Percentiles rank a stretch among this genome's conserved stretches.
phyloP scores from a whole-genome alignment of 768 basidiomycete species.

The Boletus coccyginus region DNA sequence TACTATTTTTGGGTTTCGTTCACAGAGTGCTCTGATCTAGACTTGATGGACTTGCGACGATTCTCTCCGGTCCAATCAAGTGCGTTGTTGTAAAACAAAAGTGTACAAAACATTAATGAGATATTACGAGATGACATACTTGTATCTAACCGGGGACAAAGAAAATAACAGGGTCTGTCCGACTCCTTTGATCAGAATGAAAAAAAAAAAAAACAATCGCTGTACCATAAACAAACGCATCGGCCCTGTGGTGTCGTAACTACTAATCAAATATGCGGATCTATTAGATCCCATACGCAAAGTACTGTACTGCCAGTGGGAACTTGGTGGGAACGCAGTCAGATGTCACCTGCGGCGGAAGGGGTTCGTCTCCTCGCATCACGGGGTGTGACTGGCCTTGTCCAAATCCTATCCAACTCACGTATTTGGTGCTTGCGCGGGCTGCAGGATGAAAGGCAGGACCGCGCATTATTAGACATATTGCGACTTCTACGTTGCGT shows the following conservation, averaged over 20 bases:
- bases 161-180: constrained; percentile 11
- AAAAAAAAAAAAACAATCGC: not conserved
- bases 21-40: not conserved
- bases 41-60: not conserved
- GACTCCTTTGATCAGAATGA: constrained; percentile 8
- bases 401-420: constrained; percentile 24
- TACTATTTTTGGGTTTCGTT: constrained; percentile 16
- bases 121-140: constrained; percentile 2
- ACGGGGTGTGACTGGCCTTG: constrained; percentile 20
- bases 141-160: constrained; percentile 5
- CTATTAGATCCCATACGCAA: constrained; percentile 7
- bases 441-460: constrained; percentile 16
- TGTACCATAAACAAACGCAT: constrained; percentile 2
- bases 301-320: not conserved
- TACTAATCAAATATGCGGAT: constrained; percentile 11
- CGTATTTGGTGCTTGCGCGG: constrained; percentile 18
- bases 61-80: not conserved
- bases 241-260: constrained; percentile 5
- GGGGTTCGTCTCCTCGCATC: constrained; percentile 31
- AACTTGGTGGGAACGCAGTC: constrained; percentile 3
- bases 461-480: constrained; percentile 8
- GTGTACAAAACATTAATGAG: constrained; percentile 6
- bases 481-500: constrained; percentile 10
- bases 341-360: constrained; percentile 33
- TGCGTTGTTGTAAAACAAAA: constrained; percentile 8